Percentiles rank a stretch among this genome's conserved stretches.
phyloP scores from a whole-genome alignment of 2,329 filamentous ascomycete genomes.

The Macroventuria anomochaeta region DNA sequence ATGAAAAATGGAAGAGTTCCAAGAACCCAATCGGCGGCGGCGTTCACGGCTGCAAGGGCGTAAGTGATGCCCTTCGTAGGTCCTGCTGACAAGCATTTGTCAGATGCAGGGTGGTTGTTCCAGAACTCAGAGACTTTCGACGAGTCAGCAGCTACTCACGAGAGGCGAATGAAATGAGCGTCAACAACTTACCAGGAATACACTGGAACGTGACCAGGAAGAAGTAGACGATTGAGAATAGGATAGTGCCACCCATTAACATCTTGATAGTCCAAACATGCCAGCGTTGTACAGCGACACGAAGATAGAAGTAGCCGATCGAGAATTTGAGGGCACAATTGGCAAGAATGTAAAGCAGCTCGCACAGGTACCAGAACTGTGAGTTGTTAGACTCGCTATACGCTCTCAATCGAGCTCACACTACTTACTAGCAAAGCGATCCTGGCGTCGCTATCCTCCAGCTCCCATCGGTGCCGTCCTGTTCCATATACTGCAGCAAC shows the following conservation, averaged over 20 bases:
- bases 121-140: conserved; percentile 56
- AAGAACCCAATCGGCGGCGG: conserved; percentile 44
- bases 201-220: conserved; percentile 62
- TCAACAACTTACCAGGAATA: conserved; percentile 45
- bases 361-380: conserved; percentile 62
- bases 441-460: conserved; percentile 38
- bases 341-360: conserved; percentile 60
- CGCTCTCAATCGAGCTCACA: too few species aligned
- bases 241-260: conserved; percentile 55
- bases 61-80: conserved; percentile 62
- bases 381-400: background rate
- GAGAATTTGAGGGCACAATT: conserved; percentile 59
- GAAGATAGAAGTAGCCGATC: conserved; percentile 61
- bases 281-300: conserved; percentile 55
- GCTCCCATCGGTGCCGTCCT: conserved; percentile 46
- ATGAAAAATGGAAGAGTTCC: conserved; percentile 55
- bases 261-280: conserved; percentile 56
- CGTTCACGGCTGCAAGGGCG: conserved; percentile 37
- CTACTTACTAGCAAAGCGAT: conserved; percentile 39
- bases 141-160: background rate
- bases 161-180: background rate
- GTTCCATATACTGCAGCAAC: conserved; percentile 50
- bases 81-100: conserved; percentile 52
- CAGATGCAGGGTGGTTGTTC: conserved; percentile 50
- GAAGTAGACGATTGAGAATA: conserved; percentile 58